A percentile compares a stretch with the other conserved stretches of the same genome.
Conservation (phyloP, 257 asterid species). For the Fraxinus excelsior region DNA sequence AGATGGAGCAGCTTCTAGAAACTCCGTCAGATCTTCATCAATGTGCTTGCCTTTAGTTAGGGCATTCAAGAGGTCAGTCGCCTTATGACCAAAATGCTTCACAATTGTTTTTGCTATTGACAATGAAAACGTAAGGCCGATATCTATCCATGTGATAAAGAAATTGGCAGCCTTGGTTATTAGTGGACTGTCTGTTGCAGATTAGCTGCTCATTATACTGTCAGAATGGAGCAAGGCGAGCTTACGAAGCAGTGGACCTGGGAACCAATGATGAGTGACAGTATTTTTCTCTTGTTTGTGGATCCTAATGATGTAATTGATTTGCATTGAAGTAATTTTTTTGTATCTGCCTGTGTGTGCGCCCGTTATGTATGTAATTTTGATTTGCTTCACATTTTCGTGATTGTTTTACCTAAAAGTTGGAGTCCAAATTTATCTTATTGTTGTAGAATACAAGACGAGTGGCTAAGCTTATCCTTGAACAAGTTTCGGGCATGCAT, state of each 20-base stretch:
- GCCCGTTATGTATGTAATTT: background rate
- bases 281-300: conserved; percentile 86
- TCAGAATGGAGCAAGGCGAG: conserved; percentile 74
- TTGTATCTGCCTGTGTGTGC: conserved; percentile 11
- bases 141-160: conserved; percentile 2
- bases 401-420: conserved; percentile 20
- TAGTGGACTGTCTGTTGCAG: conserved; percentile 49
- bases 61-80: conserved; percentile 81
- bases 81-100: conserved; percentile 24
- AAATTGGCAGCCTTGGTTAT: conserved; percentile 20
- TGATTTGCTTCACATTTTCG: conserved; percentile 2
- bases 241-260: conserved; percentile 85
- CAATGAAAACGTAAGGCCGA: background rate
- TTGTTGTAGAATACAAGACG: conserved; percentile 80
- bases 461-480: conserved; percentile 76
- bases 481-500: conserved; percentile 72
- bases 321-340: conserved; percentile 16
- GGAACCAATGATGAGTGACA: conserved; percentile 89
- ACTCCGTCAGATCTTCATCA: conserved; percentile 72
- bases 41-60: conserved; percentile 76
- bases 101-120: conserved; percentile 22
- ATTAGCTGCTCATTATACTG: conserved; percentile 65
- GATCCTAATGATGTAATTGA: conserved; percentile 89
- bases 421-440: conserved; percentile 28
- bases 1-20: conserved; percentile 67